Evolutionary conservation across 2,329 filamentous ascomycete genomes (phyloP), one percentile per base, ranked within the genome.

Genomic region (Colletotrichum coccodes): DNA sequence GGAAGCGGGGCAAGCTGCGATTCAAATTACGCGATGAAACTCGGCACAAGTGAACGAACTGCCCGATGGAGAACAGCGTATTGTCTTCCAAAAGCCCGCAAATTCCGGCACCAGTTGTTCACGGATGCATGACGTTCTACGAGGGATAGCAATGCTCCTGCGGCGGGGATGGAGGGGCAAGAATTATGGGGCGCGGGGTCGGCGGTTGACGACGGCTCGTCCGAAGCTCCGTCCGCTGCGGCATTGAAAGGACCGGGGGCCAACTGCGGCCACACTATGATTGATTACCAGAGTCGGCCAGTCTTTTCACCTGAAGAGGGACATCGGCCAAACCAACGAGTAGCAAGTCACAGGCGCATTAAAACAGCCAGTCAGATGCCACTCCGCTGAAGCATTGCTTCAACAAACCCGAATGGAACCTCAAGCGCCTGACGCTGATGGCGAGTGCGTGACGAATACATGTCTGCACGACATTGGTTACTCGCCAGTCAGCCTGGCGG

Each of bases 91-190:
- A 18, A 64, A 47, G 34, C 56, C 61, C 54, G 61, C 54, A 53
- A 47, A 44, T 50, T 23, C 26, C 6, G 60, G 34, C 53, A 52
- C 40, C 60, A 59, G 36, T 54, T 47, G 32, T 18, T 53, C 40
- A 32, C 30, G 53, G 61, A 60, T 38, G 60, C 61, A 68, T 65
- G 65, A 65, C 65, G 61, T 59, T 59, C 26, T 59, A 30, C 23
- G 36, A 30, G 42, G 42, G 52, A 50, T 21, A 53, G 40, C 18
- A 38, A 14, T 49, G 23, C 60, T 57, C 60, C 21, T 28, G n/a
- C 60, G 59, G 64, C 62, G 62, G 56, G 62, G 49, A 44, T 47
- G 36, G 52, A 56, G 44, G 44, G 44, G 60, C 26, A 42, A 16
- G 40, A 53, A 53, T 7, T 60, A 54, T 21, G 56, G 53, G 40